Evolutionary conservation across 139 green algal species (phyloP).

Genomic region (Tetratostichococcus sp.): DNA sequence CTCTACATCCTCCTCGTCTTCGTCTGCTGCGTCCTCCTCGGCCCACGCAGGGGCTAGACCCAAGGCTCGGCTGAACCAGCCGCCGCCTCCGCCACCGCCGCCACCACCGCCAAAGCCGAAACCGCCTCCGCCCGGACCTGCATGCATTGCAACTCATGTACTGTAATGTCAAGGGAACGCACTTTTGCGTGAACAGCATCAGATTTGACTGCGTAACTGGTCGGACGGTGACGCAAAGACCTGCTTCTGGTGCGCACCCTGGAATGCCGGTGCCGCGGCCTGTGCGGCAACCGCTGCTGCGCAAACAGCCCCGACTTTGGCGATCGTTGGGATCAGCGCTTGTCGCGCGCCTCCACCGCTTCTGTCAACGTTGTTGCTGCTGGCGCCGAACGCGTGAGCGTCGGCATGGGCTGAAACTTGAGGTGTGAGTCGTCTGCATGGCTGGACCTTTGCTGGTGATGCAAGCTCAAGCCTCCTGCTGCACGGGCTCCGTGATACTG

Average conservation of each 20-base stretch:
- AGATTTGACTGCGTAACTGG: too few species aligned
- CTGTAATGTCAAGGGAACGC: too few species aligned
- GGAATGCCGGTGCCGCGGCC: neutral
- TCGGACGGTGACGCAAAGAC: too few species aligned
- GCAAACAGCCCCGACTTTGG: neutral
- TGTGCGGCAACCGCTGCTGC: neutral
- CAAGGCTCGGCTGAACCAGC: neutral
- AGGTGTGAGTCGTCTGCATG: neutral
- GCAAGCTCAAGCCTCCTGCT: neutral
- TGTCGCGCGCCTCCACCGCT: neutral
- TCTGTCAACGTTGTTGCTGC: neutral
- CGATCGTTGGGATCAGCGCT: neutral
- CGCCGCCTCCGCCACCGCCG: too few species aligned
- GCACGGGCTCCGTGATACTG: neutral
- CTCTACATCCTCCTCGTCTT: conserved; percentile 21
- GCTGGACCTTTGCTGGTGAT: neutral
- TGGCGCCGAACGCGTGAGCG: neutral
- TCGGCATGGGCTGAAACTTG: neutral
- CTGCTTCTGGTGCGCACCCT: neutral
- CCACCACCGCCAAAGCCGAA: neutral
- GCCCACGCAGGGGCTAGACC: neutral
- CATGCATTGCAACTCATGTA: neutral
- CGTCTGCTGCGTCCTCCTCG: conserved; percentile 5
- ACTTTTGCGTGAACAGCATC: too few species aligned
- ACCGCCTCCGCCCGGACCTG: neutral